Evolutionary conservation across 2,329 filamentous ascomycete genomes (phyloP).

Genomic region (Beauveria sp.): DNA sequence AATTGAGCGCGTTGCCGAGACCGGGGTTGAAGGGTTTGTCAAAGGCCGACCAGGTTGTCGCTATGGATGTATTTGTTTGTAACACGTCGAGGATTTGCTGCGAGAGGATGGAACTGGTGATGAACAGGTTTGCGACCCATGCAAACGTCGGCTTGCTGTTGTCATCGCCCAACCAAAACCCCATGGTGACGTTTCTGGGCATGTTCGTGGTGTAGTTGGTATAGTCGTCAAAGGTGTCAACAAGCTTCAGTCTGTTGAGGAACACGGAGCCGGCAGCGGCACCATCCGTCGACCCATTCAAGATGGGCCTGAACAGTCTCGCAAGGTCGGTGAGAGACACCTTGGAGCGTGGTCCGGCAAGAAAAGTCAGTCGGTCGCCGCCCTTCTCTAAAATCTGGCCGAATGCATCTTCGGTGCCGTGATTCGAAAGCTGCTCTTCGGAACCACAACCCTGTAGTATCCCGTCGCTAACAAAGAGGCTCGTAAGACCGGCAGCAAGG

Average conservation of each 20-base stretch:
- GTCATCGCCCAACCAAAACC: constrained; percentile 64
- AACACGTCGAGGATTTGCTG: constrained; percentile 62
- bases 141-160: constrained; percentile 57
- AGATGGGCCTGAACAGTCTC: constrained; percentile 33
- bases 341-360: constrained; percentile 28
- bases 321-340: constrained; percentile 26
- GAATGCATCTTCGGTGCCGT: constrained; percentile 29
- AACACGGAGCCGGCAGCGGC: constrained; percentile 15
- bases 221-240: constrained; percentile 62
- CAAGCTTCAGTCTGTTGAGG: constrained; percentile 36
- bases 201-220: constrained; percentile 54
- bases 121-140: constrained; percentile 57
- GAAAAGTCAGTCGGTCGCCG: constrained; percentile 17
- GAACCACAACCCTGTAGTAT: constrained; percentile 45
- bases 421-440: constrained; percentile 36
- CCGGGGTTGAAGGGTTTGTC: constrained; percentile 63
- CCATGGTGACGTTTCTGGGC: constrained; percentile 64
- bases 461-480: constrained; percentile 61
- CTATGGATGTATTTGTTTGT: constrained; percentile 60
- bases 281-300: constrained; percentile 20
- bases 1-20: constrained; percentile 66
- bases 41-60: constrained; percentile 66
- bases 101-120: constrained; percentile 51
- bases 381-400: constrained; percentile 25
- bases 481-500: constrained; percentile 69